Base-by-base conservation (phyloP, 176 grass and related monocot species). In the Phoenix dactylifera region DNA sequence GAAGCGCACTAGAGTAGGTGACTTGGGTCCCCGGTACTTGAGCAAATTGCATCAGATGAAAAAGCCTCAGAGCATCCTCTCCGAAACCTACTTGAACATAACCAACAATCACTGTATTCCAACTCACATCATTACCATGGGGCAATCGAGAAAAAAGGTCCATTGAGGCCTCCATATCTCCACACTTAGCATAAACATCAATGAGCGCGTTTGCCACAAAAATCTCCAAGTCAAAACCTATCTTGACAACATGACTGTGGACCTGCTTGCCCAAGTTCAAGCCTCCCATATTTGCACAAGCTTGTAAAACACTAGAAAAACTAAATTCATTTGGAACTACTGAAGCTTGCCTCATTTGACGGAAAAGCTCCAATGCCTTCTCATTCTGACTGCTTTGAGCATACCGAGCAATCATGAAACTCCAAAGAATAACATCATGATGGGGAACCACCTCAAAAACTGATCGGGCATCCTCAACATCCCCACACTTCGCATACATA, bases 181-280 rank as follows among this genome's bases (percentile, higher is more conserved):
- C 74, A 71, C 87, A 91, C 59, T 91, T 91, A 3, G 79, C 79
- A 74, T 91, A 86, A 74, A 86, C 52, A 77, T 91, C 83, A 60
- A 86, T 86, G 6, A 91, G 66, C 49, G 87, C 68, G 65, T 91
- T 91, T 22, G 64, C 78, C 74, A 91, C 72, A 71, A 83, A 91
- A 57, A 91, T 52, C 26, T 91, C 83, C 55, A 52, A 77, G 63
- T 77, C 83, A 49, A 80, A 59, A 5, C 83, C 83, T 52, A 91
- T 52, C 66, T 91, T 91, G 52, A 63, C 18, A 39, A 63, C 70
- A 73, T 64, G 61, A n/a, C 68, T 18, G 14, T 71, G 77, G 51
- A 72, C 29, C 72, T 73, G 61, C 51, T 30, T 59, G 22, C 59
- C 69, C 70, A 73, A 32, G 50, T 72, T 5, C 62, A 60, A 60